Percentiles rank a stretch among this genome's conserved stretches.
Conservation (phyloP, 257 asterid genomes). For the Ilex aquifolium region DNA sequence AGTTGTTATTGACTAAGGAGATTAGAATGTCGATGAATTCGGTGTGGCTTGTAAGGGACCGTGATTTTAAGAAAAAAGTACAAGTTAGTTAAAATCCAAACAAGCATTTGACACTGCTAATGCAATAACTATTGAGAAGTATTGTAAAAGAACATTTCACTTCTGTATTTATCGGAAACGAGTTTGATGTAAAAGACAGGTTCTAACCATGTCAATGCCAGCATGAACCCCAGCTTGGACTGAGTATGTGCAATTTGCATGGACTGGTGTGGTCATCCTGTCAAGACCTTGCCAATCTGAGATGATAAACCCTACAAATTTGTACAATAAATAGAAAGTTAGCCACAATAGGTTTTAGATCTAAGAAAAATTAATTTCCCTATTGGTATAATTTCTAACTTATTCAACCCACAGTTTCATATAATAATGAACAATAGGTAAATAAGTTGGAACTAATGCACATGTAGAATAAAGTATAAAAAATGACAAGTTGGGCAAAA, state of each 20-base stretch:
- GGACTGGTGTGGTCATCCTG: slow-evolving; percentile 44
- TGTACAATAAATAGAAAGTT: slow-evolving; percentile 3
- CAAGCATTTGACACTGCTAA: neutral
- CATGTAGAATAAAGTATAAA: too few relatives aligned
- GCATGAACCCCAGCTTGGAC: slow-evolving; percentile 49
- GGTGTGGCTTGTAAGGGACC: slow-evolving; percentile 32
- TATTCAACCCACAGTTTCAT: too few relatives aligned
- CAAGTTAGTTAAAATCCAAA: neutral
- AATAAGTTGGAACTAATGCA: slow-evolving; percentile 14
- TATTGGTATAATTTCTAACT: neutral
- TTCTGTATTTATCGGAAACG: too few relatives aligned
- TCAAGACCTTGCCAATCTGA: slow-evolving; percentile 72
- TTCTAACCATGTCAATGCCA: slow-evolving; percentile 68
- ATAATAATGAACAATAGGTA: neutral
- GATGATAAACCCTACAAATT: slow-evolving; percentile 53
- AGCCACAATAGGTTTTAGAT: neutral
- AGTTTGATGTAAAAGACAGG: neutral
- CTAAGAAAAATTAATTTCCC: slow-evolving; percentile 13
- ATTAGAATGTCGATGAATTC: slow-evolving; percentile 39
- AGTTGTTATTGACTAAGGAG: slow-evolving; percentile 31
- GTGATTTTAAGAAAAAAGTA: slow-evolving; percentile 35
- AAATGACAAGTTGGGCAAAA: too few relatives aligned
- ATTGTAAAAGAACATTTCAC: neutral
- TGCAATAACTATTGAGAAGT: too few relatives aligned
- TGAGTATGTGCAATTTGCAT: slow-evolving; percentile 54